Base-by-base conservation (phyloP, 2,329 filamentous ascomycete genomes). In the Aspergillus carbonarius region DNA sequence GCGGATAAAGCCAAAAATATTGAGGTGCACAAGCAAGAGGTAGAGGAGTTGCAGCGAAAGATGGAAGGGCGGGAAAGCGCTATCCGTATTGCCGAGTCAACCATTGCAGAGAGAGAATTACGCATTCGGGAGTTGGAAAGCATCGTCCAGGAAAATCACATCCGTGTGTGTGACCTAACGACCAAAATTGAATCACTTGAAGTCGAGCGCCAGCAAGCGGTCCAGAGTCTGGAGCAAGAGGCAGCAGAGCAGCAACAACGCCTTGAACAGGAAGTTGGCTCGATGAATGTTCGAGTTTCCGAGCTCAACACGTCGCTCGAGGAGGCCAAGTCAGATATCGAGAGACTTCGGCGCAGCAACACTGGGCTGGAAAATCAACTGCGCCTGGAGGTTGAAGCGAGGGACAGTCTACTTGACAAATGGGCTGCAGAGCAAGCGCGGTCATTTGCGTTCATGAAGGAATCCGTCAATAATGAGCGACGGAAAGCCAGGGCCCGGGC, bases 231-330 rank as follows among this genome's bases (percentile, higher is more conserved):
- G 5, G 65, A 71, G 10, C 63, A 70, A 20, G 66, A 64, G 20
- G 49, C 61, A 6, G 61, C 52, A 9, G 63, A 71, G 12, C 63
- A 71, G 42, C 55, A 64, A 1, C 61, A 70, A 37, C 60, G 58
- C 17, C 70, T 75, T 30, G 70, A 76, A 44, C 67, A 72, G 55
- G 72, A 78, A 30, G 63, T 74, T 3, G 76, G 76, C 0, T 62
- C 59, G 2, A 67, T 81, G 53, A 81, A 80, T 54, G 74, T 74
- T 27, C 72, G 71, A n/a, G 70, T 79, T 34, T 74, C 74, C 1
- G 66, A 74, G 20, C 71, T 79, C 23, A 72, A 73, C 13, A 77
- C 77, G 2, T 73, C 74, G 3, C 69, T 81, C 4, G 70, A 73
- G 20, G 67, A 65, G 6, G 69, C 72, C 7, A 72, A 72, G 32